These are phyloP conservation scores for Pezicula carpinea DNA, from an alignment of 2,329 filamentous ascomycete genomes.

Conservation along the genomic window DNA sequence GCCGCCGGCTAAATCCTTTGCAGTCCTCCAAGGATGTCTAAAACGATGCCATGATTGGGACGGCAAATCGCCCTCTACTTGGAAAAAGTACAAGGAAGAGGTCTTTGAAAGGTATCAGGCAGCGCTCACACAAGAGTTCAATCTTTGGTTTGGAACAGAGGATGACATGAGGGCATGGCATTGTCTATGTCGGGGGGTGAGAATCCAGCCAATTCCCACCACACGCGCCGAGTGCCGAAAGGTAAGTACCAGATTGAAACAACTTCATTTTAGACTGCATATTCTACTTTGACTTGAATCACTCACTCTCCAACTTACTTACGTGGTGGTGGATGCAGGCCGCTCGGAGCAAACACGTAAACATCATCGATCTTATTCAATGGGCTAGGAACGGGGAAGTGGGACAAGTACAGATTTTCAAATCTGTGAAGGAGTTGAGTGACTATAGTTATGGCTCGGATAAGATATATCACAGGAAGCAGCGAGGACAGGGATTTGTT, in stretches of 20 bases:
- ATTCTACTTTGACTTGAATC: neutral
- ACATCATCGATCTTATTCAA: slow-evolving; percentile 8
- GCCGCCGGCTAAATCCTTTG: slow-evolving; percentile 5
- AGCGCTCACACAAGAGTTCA: slow-evolving; percentile 4
- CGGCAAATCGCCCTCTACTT: slow-evolving; percentile 1
- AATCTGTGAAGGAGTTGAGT: slow-evolving; percentile 4
- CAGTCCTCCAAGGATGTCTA: neutral
- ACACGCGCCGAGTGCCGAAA: slow-evolving; percentile 3
- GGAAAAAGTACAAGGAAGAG: slow-evolving; percentile 3
- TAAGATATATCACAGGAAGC: slow-evolving; percentile 4
- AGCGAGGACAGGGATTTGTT: slow-evolving; percentile 1
- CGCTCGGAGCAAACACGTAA: slow-evolving; percentile 4
- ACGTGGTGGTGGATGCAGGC: neutral
- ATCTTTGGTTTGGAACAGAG: slow-evolving; percentile 8
- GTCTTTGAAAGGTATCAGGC: slow-evolving; percentile 2
- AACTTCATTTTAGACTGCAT: neutral
- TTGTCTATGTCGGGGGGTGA: slow-evolving; percentile 6
- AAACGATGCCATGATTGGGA: slow-evolving; percentile 2
- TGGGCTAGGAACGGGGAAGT: slow-evolving; percentile 4
- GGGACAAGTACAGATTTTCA: neutral
- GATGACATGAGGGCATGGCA: slow-evolving; percentile 7
- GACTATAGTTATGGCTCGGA: slow-evolving; percentile 1
- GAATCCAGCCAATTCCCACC: slow-evolving; percentile 5
- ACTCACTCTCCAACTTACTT: too few relatives aligned
- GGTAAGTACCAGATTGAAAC: slow-evolving; percentile 1